Evolutionary conservation across 2,329 filamentous ascomycete genomes (phyloP), one percentile per base, ranked within the genome.

Genomic region (Exophiala phaeomuriformis): DNA sequence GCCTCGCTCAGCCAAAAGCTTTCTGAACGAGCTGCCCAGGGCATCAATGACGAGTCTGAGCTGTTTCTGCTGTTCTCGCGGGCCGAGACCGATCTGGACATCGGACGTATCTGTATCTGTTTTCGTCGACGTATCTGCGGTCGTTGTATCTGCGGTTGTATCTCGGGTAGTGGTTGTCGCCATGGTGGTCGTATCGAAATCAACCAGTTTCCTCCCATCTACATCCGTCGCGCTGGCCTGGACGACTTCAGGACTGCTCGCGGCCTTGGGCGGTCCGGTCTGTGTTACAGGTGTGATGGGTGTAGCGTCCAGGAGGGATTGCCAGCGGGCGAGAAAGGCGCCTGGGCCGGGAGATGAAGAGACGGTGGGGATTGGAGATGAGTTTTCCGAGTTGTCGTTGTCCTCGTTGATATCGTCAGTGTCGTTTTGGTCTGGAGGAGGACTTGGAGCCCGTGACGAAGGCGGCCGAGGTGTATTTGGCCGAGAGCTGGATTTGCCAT

Each of bases 251-350:
- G 81, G 76, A 12, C 81, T 78, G 33, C 69, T 75, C 9, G 80
- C 81, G 5, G 59, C 65, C 0, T 85, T 74, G 0, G 84, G 67
- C 1, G 73, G 71, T 0, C 84, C 83, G 1, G 69, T 64, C 0
- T 73, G 67, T 1, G 70, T 73, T 0, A 71, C 75, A 0, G 87
- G 85, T 1, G 84, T 86, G 56, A 90, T 82, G 43, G 76, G 67
- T 0, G 86, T 87, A n/a, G 76, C 72, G 64, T 90, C 83, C 2
- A 90, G 72, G 4, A 90, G 72, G 0, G 78, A 73, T 65, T 89
- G 84, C 86, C 87, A 90, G 47, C 82, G 77, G 1, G 80, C 76
- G 28, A 90, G 77, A 64, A 86, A 90, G 44, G 85, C 79, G 1
- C 87, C 87, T 0, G 87, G 86, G 0, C 85, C 86, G 28, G 75